Evolutionary conservation across 2,329 filamentous ascomycete species (phyloP).

Genomic region (Fusarium chaquense): DNA sequence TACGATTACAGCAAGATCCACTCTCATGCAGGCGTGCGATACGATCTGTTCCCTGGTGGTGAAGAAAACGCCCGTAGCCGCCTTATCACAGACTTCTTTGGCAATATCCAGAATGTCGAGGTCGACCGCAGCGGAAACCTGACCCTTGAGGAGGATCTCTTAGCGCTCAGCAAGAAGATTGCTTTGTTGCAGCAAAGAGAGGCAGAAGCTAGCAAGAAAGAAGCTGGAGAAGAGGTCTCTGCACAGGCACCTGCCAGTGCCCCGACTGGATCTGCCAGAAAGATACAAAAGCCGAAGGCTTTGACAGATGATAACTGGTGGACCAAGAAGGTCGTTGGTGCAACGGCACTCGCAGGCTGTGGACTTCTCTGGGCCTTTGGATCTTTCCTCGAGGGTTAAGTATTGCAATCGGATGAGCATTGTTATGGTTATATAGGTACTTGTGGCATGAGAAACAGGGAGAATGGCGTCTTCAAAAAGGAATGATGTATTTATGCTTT

Average conservation of each 20-base stretch:
- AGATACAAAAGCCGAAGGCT: constrained; percentile 63
- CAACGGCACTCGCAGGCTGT: constrained; percentile 71
- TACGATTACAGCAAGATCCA: constrained; percentile 97
- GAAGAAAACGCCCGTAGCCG: constrained; percentile 81
- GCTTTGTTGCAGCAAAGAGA: constrained; percentile 64
- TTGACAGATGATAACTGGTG: constrained; percentile 75
- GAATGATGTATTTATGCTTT: not conserved
- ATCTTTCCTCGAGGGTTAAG: constrained; percentile 61
- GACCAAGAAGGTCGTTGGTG: constrained; percentile 73
- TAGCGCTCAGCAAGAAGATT: constrained; percentile 78
- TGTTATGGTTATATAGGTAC: not conserved
- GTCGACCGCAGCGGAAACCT: constrained; percentile 74
- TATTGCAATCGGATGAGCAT: not conserved
- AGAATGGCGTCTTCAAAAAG: constrained; percentile 22
- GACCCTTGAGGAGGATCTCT: constrained; percentile 77
- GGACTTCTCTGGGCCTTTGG: constrained; percentile 69
- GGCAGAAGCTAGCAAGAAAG: constrained; percentile 56
- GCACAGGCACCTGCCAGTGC: constrained; percentile 48
- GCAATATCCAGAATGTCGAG: constrained; percentile 97
- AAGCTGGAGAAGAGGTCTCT: constrained; percentile 38
- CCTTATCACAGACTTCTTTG: constrained; percentile 95
- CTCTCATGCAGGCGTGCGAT: constrained; percentile 89
- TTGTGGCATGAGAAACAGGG: constrained; percentile 10
- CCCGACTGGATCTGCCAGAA: constrained; percentile 48
- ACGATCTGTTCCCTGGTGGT: constrained; percentile 93